Percentiles rank a stretch among this genome's conserved stretches.
Conservation (phyloP, 345 rosid genomes). For the Hibiscus syriacus region DNA sequence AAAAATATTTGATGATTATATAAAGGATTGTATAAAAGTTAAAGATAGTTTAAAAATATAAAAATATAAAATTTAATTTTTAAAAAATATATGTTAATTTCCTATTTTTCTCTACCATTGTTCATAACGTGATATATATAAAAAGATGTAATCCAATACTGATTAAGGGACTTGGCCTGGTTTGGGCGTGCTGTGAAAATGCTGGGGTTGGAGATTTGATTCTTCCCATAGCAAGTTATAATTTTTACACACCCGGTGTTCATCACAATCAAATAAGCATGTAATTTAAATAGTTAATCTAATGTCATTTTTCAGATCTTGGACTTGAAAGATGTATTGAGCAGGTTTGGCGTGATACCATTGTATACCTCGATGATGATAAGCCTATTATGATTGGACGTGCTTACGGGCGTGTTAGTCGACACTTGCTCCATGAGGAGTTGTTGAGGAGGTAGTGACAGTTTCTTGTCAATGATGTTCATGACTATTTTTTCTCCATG, state of each 20-base stretch:
- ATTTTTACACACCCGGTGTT: neutral
- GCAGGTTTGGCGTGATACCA: conserved; percentile 88
- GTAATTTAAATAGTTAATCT: neutral
- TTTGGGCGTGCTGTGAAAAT: too few species aligned
- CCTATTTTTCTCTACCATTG: too few species aligned
- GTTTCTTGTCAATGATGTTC: neutral
- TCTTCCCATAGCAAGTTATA: neutral
- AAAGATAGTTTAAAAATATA: too few species aligned
- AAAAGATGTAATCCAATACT: too few species aligned
- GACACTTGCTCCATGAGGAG: conserved; percentile 85
- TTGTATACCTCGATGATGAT: conserved; percentile 65
- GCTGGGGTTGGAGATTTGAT: too few species aligned
- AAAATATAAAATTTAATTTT: too few species aligned
- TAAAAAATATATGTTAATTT: too few species aligned
- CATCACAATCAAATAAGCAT: neutral
- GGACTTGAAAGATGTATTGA: conserved; percentile 85
- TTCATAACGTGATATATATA: too few species aligned
- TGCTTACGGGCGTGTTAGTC: conserved; percentile 90
- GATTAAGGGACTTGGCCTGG: too few species aligned
- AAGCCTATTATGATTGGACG: conserved; percentile 82
- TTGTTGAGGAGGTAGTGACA: conserved; percentile 57
- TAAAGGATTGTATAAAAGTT: too few species aligned
- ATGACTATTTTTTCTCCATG: neutral
- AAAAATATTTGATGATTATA: too few species aligned
- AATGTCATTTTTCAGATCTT: conserved; percentile 49